phyloP scores from a whole-genome alignment of 345 rosid genomes.

The Toxicodendron radicans region DNA sequence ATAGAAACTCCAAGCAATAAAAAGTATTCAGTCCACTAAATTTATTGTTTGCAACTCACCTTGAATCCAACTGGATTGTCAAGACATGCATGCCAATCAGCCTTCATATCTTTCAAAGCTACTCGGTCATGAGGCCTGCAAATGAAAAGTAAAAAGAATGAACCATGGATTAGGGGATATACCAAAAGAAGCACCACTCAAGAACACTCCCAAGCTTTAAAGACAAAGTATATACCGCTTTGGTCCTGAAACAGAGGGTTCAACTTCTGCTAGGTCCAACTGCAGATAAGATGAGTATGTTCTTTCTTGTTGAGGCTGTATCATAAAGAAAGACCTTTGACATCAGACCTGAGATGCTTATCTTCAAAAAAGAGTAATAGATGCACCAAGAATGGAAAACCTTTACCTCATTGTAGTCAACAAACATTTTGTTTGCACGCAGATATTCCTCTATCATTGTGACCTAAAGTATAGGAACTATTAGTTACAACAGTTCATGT shows the following conservation, averaged over 20 bases:
- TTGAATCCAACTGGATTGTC: slow-evolving; percentile 74
- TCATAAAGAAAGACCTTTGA: slow-evolving; percentile 4
- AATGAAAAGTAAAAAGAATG: slow-evolving; percentile 15
- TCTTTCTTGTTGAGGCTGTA: slow-evolving; percentile 75
- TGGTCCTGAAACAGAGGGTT: slow-evolving; percentile 89
- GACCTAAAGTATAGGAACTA: slow-evolving; percentile 40
- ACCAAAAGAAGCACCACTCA: not conserved
- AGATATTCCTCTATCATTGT: slow-evolving; percentile 80
- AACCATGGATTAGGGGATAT: not conserved
- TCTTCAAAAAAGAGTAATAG: not conserved
- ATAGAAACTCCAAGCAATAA: not conserved
- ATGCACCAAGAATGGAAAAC: slow-evolving; percentile 12
- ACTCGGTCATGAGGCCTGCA: slow-evolving; percentile 85
- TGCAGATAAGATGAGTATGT: slow-evolving; percentile 73
- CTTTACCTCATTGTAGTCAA: slow-evolving; percentile 77
- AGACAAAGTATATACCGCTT: slow-evolving; percentile 54
- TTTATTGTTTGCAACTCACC: slow-evolving; percentile 34
- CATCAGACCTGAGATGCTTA: slow-evolving; percentile 2
- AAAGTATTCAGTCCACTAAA: not conserved
- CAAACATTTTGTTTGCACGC: slow-evolving; percentile 86
- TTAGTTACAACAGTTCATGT: not conserved
- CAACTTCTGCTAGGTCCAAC: slow-evolving; percentile 70
- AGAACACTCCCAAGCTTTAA: not conserved
- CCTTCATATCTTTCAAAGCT: slow-evolving; percentile 75
- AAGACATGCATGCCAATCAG: slow-evolving; percentile 90